Base-by-base conservation (phyloP, 2,329 filamentous ascomycete genomes). In the Grosmannia clavigera region DNA sequence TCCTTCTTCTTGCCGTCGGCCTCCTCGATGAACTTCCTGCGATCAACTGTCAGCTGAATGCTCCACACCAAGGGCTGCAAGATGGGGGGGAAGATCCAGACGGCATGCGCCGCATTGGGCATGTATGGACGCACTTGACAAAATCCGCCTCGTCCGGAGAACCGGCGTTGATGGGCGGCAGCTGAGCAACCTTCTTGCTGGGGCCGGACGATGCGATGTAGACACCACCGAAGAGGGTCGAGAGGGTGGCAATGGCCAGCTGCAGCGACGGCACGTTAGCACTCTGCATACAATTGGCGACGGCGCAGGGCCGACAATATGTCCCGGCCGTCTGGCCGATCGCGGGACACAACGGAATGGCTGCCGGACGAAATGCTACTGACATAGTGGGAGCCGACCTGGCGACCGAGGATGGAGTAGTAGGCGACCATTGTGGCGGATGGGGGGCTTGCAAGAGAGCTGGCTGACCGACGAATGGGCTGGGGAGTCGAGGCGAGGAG, bases 81-180 rank as follows among this genome's bases (percentile, higher is more conserved):
- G 5, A 29, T 16, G 43, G 38, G 14, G 19, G 22, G 31, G 3
- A 22, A 56, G n/a, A 51, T 38, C 31, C 3, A 31, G 1, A 29
- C 27, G 35, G 25, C 31, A 51, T 19, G 19, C 22, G 33, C 33
- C 27, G 50, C 50, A 52, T 19, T 29, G 57, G 33, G 12, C 0
- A 12, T 12, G 40, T 50, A 3, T 19, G 22, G 14, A 69, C 78
- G 75, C 72, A 84, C 81, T 83, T 82, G 76, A 84, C 83, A 73
- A 84, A 84, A 70, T 83, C 80, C 71, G 78, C 80, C 75, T 84
- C 81, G 69, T 83, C 81, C 67, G 80, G 76, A 74, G 76, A 82
- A 58, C 79, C 78, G 62, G 81, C 81, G 71, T 84, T 83, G 76
- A 84, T 81, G 57, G 81, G 81, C 64, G 81, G 81, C 57, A 78